Evolutionary conservation across 2,329 filamentous ascomycete genomes (phyloP), one percentile per base, ranked within the genome.

Genomic region (Trichoderma breve): DNA sequence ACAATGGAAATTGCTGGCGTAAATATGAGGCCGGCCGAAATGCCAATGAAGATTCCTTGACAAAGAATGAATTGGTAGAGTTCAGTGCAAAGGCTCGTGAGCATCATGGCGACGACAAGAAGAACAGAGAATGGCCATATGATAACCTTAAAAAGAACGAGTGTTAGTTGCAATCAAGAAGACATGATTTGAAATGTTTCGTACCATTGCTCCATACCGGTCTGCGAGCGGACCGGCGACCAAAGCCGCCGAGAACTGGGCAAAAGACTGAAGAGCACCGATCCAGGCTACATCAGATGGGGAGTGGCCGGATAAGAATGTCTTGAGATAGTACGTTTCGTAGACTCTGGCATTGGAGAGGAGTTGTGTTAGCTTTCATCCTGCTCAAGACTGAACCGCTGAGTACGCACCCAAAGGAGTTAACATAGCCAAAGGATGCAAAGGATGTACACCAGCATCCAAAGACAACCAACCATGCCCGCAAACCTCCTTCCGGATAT

Each of bases 211-310:
- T 32, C 65, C 65, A 30, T 69, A 60, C 12, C 65, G 53, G 30
- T 69, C 55, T n/a, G 55, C 65, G 8, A 69, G 32, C n/a, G 55
- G 65, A 4, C 65, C 65, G 12, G 34, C 39, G 55, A 69, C n/a
- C 18, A 60, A 32, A 7, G 53, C 65, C 24, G 65, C 65, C 6
- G 65, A 51, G 65, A 69, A 69, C 28, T 69, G 65, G 8, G 55
- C 34, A 39, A 69, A 69, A 3, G 55, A 39, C n/a, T 69, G 65
- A 26, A 69, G 34, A 34, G 55, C 36, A 21, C 65, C 55, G 8
- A 69, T 69, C 65, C 55, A 69, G n/a, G 53, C 65, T 30, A 60
- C 65, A 32, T 69, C 65, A 6, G 65, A 69, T 12, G 65, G 65
- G 4, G 65, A 69, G 15, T 32, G 53, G n/a, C 34, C 21, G 7